Evolutionary conservation across 495 filamentous ascomycete species (phyloP).

Genomic region (Aspergillus mulundensis): DNA sequence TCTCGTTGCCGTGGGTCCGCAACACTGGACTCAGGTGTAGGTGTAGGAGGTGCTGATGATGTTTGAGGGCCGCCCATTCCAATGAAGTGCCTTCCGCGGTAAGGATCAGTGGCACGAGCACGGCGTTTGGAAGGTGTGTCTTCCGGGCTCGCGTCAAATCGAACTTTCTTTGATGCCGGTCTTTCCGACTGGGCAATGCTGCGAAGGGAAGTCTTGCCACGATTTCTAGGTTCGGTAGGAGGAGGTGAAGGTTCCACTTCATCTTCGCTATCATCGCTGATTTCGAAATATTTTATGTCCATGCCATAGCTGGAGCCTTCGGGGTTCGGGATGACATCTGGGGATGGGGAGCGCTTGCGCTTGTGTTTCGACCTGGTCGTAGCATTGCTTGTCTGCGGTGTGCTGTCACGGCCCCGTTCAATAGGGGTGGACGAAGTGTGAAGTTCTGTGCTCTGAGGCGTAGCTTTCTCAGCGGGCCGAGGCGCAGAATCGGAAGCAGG

Average conservation of each 20-base stretch:
- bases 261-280: conserved; percentile 32
- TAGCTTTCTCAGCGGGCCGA: not conserved
- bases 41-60: conserved; percentile 12
- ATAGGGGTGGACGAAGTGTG: not conserved
- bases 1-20: conserved; percentile 13
- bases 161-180: conserved; percentile 24
- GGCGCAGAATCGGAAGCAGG: not conserved
- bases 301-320: conserved; percentile 41
- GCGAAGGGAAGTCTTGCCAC: conserved; percentile 15
- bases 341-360: conserved; percentile 39
- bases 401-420: conserved; percentile 3
- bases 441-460: not conserved
- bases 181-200: conserved; percentile 20
- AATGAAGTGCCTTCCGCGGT: conserved; percentile 21
- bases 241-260: conserved; percentile 12
- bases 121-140: conserved; percentile 26
- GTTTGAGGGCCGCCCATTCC: conserved; percentile 13
- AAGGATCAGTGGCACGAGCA: conserved; percentile 26
- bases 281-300: conserved; percentile 39
- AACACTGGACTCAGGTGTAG: conserved; percentile 10
- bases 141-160: conserved; percentile 29
- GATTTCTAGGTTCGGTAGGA: conserved; percentile 8
- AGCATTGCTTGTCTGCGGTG: not conserved
- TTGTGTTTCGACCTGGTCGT: conserved; percentile 22
- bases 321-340: conserved; percentile 45